A percentile compares a stretch with the other conserved stretches of the same genome.
Conservation (phyloP, 768 basidiomycete species). For the Boletus rubroflammeus region DNA sequence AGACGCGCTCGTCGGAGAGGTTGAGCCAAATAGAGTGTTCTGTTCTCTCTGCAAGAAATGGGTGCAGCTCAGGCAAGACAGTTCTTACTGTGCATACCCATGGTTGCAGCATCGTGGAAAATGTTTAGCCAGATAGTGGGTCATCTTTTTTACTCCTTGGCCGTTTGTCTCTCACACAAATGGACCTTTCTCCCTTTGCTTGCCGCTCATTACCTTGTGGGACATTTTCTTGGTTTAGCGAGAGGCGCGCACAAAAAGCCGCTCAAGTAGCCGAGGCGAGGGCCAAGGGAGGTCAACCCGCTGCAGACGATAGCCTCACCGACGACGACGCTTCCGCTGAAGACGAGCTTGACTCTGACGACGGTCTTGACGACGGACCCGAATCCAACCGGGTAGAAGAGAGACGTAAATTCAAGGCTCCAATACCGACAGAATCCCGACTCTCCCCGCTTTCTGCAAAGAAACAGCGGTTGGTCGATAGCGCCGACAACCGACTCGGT, state of each 20-base stretch:
- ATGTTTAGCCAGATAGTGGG: slow-evolving; percentile 69
- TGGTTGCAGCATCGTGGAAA: slow-evolving; percentile 78
- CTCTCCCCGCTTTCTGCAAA: slow-evolving; percentile 20
- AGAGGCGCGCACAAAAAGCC: slow-evolving; percentile 54
- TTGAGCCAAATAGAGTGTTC: slow-evolving; percentile 73
- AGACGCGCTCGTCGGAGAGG: slow-evolving; percentile 61
- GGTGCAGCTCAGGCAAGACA: slow-evolving; percentile 79
- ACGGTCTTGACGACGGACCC: slow-evolving; percentile 23
- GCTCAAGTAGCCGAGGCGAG: slow-evolving; percentile 50
- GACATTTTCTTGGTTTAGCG: slow-evolving; percentile 34
- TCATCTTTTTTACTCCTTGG: slow-evolving; percentile 15
- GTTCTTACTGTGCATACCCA: slow-evolving; percentile 76
- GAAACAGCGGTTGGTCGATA: slow-evolving; percentile 21
- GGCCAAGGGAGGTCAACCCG: slow-evolving; percentile 30
- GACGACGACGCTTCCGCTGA: slow-evolving; percentile 32
- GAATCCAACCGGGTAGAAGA: slow-evolving; percentile 21
- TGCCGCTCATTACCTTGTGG: background rate
- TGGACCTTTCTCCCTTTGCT: slow-evolving; percentile 1
- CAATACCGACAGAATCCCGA: slow-evolving; percentile 18
- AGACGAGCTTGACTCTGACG: slow-evolving; percentile 38
- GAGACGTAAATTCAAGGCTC: slow-evolving; percentile 24
- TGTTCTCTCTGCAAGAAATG: slow-evolving; percentile 75
- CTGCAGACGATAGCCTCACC: slow-evolving; percentile 26
- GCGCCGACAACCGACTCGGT: slow-evolving; percentile 15
- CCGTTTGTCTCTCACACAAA: slow-evolving; percentile 9